Evolutionary conservation across 2,329 filamentous ascomycete genomes (phyloP), one percentile per base, ranked within the genome.

Genomic region (Alternaria solani): DNA sequence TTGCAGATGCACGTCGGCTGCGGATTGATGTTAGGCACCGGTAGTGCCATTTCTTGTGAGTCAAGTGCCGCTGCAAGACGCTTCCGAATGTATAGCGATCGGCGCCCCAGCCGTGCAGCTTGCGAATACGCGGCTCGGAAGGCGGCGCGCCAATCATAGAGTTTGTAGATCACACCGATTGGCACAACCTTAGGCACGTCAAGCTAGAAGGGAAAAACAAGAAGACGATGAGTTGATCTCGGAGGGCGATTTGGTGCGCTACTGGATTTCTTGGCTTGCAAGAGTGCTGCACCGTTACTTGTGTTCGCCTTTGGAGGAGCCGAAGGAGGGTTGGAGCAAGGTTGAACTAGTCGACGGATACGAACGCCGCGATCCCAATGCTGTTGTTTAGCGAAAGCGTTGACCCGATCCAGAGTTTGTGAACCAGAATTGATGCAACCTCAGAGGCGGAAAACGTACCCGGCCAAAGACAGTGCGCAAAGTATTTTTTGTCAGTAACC

Each of bases 81-180:
- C 46, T 38, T 25, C 46, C 18, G 8, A 38, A 20, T n/a, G 30
- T 20, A 32, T 20, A 49, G 46, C 5, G 46, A 49, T 49, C 46
- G 32, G 46, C 32, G 36, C 46, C 30, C 46, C 46, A 38, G 46
- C 46, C 46, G 46, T 49, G 46, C 46, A 25, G 46, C 32, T 49
- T 49, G 46, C 46, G 32, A 36, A 36, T 49, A 23, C 20, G 46
- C 46, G 32, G 46, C 46, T 49, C 32, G 46, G 46, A 36, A 38
- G 46, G 20, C 4, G 20, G 20, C 25, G 46, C 46, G 30, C 32
- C 32, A 49, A 49, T 32, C 46, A 25, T 49, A 36, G 14, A 18
- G 46, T 49, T 49, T 18, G 46, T 49, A 38, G 46, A 49, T 49
- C 46, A 25, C 20, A 18, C 32, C 23, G 18, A 30, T 23, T 42